phyloP scores from a whole-genome alignment of 352 stramenopile species.

The Blastocystis sp. region DNA sequence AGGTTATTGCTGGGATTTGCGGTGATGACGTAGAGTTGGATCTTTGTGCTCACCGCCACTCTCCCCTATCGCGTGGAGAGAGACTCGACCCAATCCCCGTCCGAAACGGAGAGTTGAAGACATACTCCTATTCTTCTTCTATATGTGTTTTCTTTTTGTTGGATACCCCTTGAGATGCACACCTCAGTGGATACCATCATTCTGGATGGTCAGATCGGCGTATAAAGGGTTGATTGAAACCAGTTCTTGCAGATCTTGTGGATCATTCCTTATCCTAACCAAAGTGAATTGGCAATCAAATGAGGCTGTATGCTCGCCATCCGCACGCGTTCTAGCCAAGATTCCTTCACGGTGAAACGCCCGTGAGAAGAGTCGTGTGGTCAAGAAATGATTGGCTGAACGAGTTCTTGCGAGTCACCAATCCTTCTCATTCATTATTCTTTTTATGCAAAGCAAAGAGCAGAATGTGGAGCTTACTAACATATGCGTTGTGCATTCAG shows the following conservation, averaged over 20 bases:
- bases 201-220: too few species aligned
- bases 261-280: too few species aligned
- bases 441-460: conserved; percentile 65
- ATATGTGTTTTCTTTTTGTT: too few species aligned
- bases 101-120: too few species aligned
- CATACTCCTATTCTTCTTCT: too few species aligned
- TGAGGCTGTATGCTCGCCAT: too few species aligned
- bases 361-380: not conserved
- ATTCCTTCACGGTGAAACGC: conserved; percentile 50
- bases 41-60: not conserved
- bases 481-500: conserved; percentile 42
- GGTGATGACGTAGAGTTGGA: not conserved
- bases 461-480: conserved; percentile 61
- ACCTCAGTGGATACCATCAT: too few species aligned
- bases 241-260: too few species aligned
- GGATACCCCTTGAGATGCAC: too few species aligned
- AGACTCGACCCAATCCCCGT: not conserved
- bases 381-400: not conserved
- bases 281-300: too few species aligned
- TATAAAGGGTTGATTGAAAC: too few species aligned
- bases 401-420: not conserved
- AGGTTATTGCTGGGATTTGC: not conserved
- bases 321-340: not conserved
- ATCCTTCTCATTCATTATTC: conserved; percentile 38
- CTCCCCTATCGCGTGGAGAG: not conserved